These are phyloP conservation scores for Moesziomyces aphidis DNA, from an alignment of 1,284 basidiomycete species.

Conservation along the genomic window DNA sequence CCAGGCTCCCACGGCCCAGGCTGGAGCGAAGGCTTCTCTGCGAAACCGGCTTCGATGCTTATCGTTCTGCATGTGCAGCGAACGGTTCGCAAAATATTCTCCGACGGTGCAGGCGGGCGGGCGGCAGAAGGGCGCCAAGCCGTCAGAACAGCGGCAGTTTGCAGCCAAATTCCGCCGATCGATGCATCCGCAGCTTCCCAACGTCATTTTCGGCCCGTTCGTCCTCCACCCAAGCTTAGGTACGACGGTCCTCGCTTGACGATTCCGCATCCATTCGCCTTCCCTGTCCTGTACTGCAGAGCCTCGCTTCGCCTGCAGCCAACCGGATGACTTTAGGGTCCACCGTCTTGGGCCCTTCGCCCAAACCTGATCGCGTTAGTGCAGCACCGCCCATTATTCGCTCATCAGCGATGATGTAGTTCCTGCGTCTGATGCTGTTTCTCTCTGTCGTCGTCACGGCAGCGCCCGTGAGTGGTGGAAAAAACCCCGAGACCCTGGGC, in stretches of 20 bases:
- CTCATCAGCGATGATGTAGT: not conserved
- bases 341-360: not conserved
- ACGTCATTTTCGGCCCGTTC: not conserved
- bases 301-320: not conserved
- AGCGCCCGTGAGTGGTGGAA: not conserved
- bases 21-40: not conserved
- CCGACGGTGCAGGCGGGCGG: not conserved
- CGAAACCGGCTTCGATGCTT: not conserved
- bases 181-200: not conserved
- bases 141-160: not conserved
- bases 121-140: not conserved
- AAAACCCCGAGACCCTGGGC: not conserved
- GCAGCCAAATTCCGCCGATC: not conserved
- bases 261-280: not conserved
- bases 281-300: not conserved
- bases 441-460: not conserved
- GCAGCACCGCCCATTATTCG: not conserved
- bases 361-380: not conserved
- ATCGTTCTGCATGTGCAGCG: not conserved
- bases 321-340: not conserved
- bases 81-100: not conserved
- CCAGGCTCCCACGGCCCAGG: no score
- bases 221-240: not conserved
- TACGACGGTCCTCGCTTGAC: not conserved
- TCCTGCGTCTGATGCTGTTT: not conserved